A percentile compares a stretch with the other conserved stretches of the same genome.
Evolutionary conservation across 306 rosid genomes (phyloP).

Genomic region (Cucurbita ficifolia): DNA sequence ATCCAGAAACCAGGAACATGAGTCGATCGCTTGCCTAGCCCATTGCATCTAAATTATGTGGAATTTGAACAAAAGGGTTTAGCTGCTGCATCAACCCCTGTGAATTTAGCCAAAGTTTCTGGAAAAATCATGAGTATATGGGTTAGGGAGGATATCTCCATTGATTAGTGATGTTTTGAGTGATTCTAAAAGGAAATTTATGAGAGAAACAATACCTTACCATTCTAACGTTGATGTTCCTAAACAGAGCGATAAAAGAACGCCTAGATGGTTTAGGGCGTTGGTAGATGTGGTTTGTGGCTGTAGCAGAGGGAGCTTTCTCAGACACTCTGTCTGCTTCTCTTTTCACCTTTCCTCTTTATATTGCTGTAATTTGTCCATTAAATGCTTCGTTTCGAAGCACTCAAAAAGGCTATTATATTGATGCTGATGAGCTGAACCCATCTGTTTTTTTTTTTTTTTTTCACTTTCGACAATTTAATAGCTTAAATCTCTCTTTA

Average conservation of each 20-base stretch:
- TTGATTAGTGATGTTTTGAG: no score
- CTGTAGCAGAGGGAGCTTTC: conserved; percentile 14
- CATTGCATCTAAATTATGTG: neutral
- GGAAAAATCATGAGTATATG: no score
- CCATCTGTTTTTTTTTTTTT: conserved; percentile 10
- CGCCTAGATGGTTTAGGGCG: neutral
- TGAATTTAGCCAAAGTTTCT: neutral
- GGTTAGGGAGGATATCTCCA: no score
- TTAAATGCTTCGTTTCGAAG: conserved; percentile 23
- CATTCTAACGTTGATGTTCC: no score
- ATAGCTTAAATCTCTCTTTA: neutral
- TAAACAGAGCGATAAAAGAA: no score
- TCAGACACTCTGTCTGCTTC: conserved; percentile 3
- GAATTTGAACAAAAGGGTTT: neutral
- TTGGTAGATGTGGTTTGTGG: conserved; percentile 13
- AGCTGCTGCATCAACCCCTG: conserved; percentile 28
- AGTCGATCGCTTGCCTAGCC: neutral
- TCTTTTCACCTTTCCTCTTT: neutral
- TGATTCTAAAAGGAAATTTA: no score
- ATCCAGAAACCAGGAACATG: neutral
- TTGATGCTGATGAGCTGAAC: conserved; percentile 13
- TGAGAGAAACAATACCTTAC: no score
- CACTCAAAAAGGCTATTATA: conserved; percentile 1
- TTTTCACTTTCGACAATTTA: neutral
- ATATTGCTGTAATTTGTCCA: conserved; percentile 16